Evolutionary conservation across 768 basidiomycete genomes (phyloP).

Genomic region (Boletus subcaerulescens): DNA sequence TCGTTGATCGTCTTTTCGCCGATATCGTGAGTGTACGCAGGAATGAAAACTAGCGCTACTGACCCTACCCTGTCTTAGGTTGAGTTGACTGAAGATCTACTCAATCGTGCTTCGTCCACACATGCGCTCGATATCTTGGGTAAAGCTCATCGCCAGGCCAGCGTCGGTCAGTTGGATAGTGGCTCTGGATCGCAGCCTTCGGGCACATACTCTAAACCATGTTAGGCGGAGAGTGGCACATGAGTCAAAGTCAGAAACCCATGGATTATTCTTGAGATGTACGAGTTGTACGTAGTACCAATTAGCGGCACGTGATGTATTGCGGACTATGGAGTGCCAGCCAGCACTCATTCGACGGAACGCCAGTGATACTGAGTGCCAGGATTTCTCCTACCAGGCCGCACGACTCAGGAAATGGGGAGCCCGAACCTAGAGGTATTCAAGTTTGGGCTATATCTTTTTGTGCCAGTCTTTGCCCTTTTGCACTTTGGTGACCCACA

Average conservation of each 20-base stretch:
- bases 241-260: background rate
- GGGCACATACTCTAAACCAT: conserved; percentile 69
- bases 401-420: conserved; percentile 46
- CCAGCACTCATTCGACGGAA: too few relatives aligned
- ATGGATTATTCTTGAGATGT: background rate
- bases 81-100: conserved; percentile 60
- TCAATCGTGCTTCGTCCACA: conserved; percentile 41
- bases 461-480: conserved; percentile 76
- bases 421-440: conserved; percentile 85
- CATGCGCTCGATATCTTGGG: conserved; percentile 52
- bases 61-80: conserved; percentile 37
- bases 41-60: background rate
- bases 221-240: conserved; percentile 35
- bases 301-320: background rate
- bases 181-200: conserved; percentile 46
- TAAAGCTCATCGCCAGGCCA: conserved; percentile 27
- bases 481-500: conserved; percentile 85
- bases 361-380: too few relatives aligned
- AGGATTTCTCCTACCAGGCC: conserved; percentile 34
- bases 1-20: conserved; percentile 59
- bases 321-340: background rate
- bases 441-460: conserved; percentile 86
- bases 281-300: background rate
- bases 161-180: conserved; percentile 44
- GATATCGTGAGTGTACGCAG: conserved; percentile 56